phyloP scores from a whole-genome alignment of 169 alveolate genomes.

The Cryptosporidium sp. region DNA sequence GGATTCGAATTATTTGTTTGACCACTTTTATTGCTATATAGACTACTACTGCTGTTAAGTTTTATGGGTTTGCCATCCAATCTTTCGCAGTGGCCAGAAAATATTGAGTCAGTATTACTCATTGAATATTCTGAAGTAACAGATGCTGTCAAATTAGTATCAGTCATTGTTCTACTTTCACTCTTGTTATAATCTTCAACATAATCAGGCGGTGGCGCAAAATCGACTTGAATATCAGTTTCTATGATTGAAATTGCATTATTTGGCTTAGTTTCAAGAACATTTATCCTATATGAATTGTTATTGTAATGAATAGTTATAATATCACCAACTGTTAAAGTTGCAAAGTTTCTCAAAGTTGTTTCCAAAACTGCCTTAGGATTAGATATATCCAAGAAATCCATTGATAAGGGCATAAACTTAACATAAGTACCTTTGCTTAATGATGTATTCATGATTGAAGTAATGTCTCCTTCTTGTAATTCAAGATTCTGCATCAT shows the following conservation, averaged over 20 bases:
- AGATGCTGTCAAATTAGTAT: constrained; percentile 11
- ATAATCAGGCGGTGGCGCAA: constrained; percentile 87
- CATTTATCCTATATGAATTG: constrained; percentile 89
- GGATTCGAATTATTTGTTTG: constrained; percentile 2
- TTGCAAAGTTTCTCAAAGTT: constrained; percentile 91
- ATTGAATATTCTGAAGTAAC: constrained; percentile 41
- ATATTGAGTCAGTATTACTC: neutral
- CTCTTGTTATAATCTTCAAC: constrained; percentile 16
- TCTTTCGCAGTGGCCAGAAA: constrained; percentile 65
- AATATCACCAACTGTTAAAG: constrained; percentile 92
- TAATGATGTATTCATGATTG: constrained; percentile 88
- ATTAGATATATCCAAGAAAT: constrained; percentile 92
- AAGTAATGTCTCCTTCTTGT: constrained; percentile 90
- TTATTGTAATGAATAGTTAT: constrained; percentile 90
- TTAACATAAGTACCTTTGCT: constrained; percentile 92
- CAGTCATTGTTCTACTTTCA: constrained; percentile 38
- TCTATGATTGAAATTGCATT: constrained; percentile 93
- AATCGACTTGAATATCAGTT: constrained; percentile 95
- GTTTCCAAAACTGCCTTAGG: constrained; percentile 96
- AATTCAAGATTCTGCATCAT: constrained; percentile 92
- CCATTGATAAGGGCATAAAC: constrained; percentile 91
- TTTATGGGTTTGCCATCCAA: constrained; percentile 65
- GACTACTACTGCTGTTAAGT: constrained; percentile 2
- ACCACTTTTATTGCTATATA: neutral
- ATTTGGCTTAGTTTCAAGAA: constrained; percentile 90